Evolutionary conservation across 768 basidiomycete species (phyloP).

Genomic region (Lyophyllum semitale): DNA sequence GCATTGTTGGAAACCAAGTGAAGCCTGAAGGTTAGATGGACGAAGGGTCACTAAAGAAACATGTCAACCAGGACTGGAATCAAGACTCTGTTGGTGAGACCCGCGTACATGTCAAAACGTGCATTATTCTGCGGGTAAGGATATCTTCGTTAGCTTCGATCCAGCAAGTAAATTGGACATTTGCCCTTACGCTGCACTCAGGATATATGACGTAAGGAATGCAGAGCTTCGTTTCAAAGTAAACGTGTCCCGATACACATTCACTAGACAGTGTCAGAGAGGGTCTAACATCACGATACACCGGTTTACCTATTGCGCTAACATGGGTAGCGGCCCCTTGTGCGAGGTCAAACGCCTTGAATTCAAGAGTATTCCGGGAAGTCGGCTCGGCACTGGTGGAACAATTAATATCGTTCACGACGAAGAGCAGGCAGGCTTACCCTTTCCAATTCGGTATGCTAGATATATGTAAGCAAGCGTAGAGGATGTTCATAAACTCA

Average conservation of each 20-base stretch:
- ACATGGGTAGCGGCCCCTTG: slow-evolving; percentile 74
- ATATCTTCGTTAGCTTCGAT: slow-evolving; percentile 9
- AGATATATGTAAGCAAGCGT: slow-evolving; percentile 8
- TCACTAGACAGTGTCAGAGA: slow-evolving; percentile 40
- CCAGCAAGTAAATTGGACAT: slow-evolving; percentile 5
- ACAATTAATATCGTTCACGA: slow-evolving; percentile 5
- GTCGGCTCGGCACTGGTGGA: slow-evolving; percentile 42
- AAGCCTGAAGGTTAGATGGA: slow-evolving; percentile 72
- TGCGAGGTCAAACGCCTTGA: slow-evolving; percentile 75
- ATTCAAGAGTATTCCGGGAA: slow-evolving; percentile 49
- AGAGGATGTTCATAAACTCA: not conserved
- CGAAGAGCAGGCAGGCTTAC: slow-evolving; percentile 34
- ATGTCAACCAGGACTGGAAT: slow-evolving; percentile 13
- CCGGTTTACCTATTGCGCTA: slow-evolving; percentile 58
- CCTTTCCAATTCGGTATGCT: slow-evolving; percentile 77
- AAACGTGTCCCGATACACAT: slow-evolving; percentile 60
- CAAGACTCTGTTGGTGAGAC: not conserved
- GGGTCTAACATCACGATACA: not conserved
- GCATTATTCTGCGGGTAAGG: slow-evolving; percentile 67
- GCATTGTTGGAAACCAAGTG: slow-evolving; percentile 63
- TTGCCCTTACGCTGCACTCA: slow-evolving; percentile 66
- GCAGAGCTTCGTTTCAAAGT: slow-evolving; percentile 62
- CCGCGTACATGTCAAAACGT: slow-evolving; percentile 67
- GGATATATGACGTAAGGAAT: slow-evolving; percentile 68
- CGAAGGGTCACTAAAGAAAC: slow-evolving; percentile 59